Percentiles rank a stretch among this genome's conserved stretches.
phyloP scores from a whole-genome alignment of 148 eudicot genomes.

The Rhododendron simsii region DNA sequence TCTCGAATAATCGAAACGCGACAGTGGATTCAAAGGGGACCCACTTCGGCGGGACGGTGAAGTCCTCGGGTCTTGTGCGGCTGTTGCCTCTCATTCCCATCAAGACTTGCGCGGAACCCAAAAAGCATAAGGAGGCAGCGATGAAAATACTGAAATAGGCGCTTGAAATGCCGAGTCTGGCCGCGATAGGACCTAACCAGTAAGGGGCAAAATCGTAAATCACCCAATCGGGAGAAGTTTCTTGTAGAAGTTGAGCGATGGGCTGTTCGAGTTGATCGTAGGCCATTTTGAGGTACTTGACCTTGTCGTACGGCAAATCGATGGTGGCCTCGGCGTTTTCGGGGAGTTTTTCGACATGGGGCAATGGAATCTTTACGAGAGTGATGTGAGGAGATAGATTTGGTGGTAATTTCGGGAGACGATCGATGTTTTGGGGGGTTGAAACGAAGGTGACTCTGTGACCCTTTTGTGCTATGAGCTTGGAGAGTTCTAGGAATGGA shows the following conservation, averaged over 20 bases:
- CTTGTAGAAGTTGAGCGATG: slow-evolving; percentile 13
- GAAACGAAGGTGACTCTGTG: slow-evolving; percentile 26
- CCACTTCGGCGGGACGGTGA: slow-evolving; percentile 26
- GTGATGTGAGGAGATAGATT: slow-evolving; percentile 12
- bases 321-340: slow-evolving; percentile 36
- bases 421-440: slow-evolving; percentile 27
- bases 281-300: slow-evolving; percentile 31
- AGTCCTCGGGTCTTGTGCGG: slow-evolving; percentile 23
- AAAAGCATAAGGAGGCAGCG: slow-evolving; percentile 13
- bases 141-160: slow-evolving; percentile 19
- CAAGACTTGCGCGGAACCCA: slow-evolving; percentile 19
- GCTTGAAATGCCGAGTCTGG: slow-evolving; percentile 12
- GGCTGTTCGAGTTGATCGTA: slow-evolving; percentile 27
- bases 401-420: slow-evolving; percentile 24
- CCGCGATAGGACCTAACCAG: slow-evolving; percentile 35
- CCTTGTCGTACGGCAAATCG: slow-evolving; percentile 25
- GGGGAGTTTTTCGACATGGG: slow-evolving; percentile 16
- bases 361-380: slow-evolving; percentile 19
- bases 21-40: slow-evolving; percentile 21
- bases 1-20: slow-evolving; percentile 17
- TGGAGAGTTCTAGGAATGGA: slow-evolving; percentile 31
- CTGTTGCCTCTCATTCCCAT: background rate
- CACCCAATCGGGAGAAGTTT: slow-evolving; percentile 31
- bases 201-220: background rate
- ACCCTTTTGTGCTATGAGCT: slow-evolving; percentile 27